Evolutionary conservation across 495 filamentous ascomycete species (phyloP), one percentile per base, ranked within the genome.

Genomic region (Penicillium manginii): DNA sequence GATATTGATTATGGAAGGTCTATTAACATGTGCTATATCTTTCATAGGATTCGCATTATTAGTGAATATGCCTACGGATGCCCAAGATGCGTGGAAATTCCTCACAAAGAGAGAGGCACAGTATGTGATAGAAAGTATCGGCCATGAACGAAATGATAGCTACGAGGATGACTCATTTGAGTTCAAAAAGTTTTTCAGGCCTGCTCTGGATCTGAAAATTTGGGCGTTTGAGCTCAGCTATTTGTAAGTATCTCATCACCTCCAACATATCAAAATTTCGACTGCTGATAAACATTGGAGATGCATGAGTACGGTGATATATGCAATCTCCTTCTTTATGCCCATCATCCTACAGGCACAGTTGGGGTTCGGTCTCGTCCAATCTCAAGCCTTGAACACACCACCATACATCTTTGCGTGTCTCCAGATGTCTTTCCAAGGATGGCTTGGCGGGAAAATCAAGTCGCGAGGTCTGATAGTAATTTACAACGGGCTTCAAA

Each of bases 301-400:
- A 15, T 37, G 35, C 15, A 37, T 37, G 35, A 37, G 35, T 37
- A 37, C 35, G 7, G 53, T 55, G 18, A 15, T 67, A n/a, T 85
- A 86, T 64, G 75, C 81, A 15, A 78, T 86, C 31, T 78, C 82
- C 31, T 85, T 82, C 73, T 86, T 86, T 70, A 60, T 86, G 26
- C 84, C 84, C n/a, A 74, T 84, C 56, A 86, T 87, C 64, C 76
- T 87, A 31, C 42, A 52, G n/a, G 22, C 23, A 19, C 42, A 51
- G 29, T n/a, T 66, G 35, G 42, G 76, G 21, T 87, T 85, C 72
- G 57, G 47, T 60, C 62, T 79, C 18, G 81, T 65, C 5, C 65
- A 63, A 15, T 58, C 82, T 1, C 82, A 86, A 65, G 83, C 78
- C 67, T 75, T 86, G 12, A 37, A n/a, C 35, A 37, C 83, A 0